Evolutionary conservation across 202 grass and related monocot species (phyloP).

Genomic region (Setaria viridis): DNA sequence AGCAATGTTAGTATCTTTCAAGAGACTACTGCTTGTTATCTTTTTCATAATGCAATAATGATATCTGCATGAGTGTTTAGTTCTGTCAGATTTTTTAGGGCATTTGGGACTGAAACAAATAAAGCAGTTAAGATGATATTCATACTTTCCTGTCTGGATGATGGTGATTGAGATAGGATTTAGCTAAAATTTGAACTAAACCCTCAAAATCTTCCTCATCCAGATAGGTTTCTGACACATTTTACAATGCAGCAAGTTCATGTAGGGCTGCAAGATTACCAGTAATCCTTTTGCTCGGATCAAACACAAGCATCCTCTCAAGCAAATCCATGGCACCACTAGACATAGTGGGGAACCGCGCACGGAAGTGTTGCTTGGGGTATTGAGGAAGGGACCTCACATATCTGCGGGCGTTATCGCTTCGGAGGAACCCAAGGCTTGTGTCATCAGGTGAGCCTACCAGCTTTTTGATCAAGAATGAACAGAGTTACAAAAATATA

Average conservation of each 20-base stretch:
- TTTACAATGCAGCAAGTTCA: slow-evolving; percentile 51
- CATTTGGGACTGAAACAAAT: slow-evolving; percentile 6
- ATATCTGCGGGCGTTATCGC: slow-evolving; percentile 92
- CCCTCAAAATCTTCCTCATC: slow-evolving; percentile 24
- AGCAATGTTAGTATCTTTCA: slow-evolving; percentile 37
- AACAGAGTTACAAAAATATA: slow-evolving; percentile 41
- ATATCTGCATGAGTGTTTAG: background rate
- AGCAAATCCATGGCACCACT: slow-evolving; percentile 85
- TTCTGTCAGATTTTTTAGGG: background rate
- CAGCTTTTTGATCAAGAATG: slow-evolving; percentile 68
- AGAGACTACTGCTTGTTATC: background rate
- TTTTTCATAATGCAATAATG: background rate
- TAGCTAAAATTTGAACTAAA: slow-evolving; percentile 33
- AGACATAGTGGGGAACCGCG: slow-evolving; percentile 84
- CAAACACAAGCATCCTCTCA: slow-evolving; percentile 97
- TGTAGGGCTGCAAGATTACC: slow-evolving; percentile 64
- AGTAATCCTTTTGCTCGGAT: slow-evolving; percentile 95
- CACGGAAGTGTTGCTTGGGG: slow-evolving; percentile 85
- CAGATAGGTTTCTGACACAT: slow-evolving; percentile 1
- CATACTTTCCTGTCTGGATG: slow-evolving; percentile 27
- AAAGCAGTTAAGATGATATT: slow-evolving; percentile 33
- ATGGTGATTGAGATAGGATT: slow-evolving; percentile 26
- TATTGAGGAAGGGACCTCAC: slow-evolving; percentile 92
- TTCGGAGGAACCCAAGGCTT: slow-evolving; percentile 92
- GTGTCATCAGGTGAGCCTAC: slow-evolving; percentile 95